Evolutionary conservation across 352 stramenopile genomes (phyloP).

Genomic region (Phytophthora niederhauseri): DNA sequence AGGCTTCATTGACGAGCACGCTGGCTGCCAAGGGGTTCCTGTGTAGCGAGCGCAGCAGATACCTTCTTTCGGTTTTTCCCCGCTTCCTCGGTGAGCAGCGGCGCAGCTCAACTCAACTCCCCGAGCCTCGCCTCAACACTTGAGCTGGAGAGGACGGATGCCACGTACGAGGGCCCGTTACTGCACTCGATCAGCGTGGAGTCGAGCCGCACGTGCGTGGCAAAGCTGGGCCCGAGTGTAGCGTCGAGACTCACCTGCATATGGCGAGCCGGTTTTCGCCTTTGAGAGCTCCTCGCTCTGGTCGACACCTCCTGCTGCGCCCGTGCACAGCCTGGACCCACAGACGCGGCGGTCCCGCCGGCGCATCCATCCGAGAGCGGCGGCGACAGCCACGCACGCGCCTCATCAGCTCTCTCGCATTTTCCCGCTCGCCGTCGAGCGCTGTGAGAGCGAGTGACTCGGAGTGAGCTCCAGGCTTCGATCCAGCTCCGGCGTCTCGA

Average conservation of each 20-base stretch:
- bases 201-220: constrained; percentile 38
- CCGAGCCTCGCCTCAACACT: background rate
- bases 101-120: background rate
- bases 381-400: background rate
- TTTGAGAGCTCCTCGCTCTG: constrained; percentile 5
- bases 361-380: constrained; percentile 1
- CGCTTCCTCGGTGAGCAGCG: background rate
- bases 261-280: constrained; percentile 4
- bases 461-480: background rate
- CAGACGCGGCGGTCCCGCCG: constrained; percentile 26
- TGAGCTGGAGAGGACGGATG: constrained; percentile 5
- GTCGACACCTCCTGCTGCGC: constrained; percentile 8
- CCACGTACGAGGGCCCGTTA: constrained; percentile 28
- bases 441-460: background rate
- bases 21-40: no score
- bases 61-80: no score
- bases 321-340: constrained; percentile 23
- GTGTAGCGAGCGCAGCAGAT: no score
- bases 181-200: constrained; percentile 21
- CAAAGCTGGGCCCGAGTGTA: constrained; percentile 32
- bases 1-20: background rate
- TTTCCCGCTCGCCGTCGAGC: constrained; percentile 26
- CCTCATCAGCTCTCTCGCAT: constrained; percentile 22
- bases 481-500: no score
- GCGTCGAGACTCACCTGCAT: constrained; percentile 25